These are phyloP conservation scores for Sporormia fimetaria DNA, from an alignment of 495 filamentous ascomycete genomes.

Conservation along the genomic window DNA sequence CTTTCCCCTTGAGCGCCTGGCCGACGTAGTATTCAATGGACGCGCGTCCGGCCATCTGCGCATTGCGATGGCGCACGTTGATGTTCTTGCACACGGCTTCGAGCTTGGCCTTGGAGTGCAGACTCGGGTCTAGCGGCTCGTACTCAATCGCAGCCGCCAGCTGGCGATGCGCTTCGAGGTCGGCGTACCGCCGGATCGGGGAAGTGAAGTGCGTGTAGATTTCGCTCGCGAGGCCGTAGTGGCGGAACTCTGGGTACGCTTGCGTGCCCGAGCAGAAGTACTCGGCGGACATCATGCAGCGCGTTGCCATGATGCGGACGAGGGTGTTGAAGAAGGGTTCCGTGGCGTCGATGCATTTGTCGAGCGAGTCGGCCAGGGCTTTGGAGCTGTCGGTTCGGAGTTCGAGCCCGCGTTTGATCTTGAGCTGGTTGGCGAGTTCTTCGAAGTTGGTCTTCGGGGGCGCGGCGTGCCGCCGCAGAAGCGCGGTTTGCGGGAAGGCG, in stretches of 20 bases:
- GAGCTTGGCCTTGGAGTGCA: slow-evolving; percentile 66
- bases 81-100: slow-evolving; percentile 95
- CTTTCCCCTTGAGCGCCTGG: slow-evolving; percentile 78
- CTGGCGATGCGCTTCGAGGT: slow-evolving; percentile 86
- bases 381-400: slow-evolving; percentile 75
- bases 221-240: slow-evolving; percentile 88
- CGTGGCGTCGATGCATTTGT: slow-evolving; percentile 64
- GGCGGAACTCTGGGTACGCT: slow-evolving; percentile 83
- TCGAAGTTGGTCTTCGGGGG: slow-evolving; percentile 95
- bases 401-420: slow-evolving; percentile 67
- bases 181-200: slow-evolving; percentile 91
- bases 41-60: slow-evolving; percentile 85
- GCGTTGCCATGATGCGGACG: slow-evolving; percentile 88
- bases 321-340: slow-evolving; percentile 98
- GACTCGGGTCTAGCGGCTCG: slow-evolving; percentile 65
- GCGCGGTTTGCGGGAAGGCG: slow-evolving; percentile 86
- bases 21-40: slow-evolving; percentile 96
- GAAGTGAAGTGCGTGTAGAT: slow-evolving; percentile 99
- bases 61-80: slow-evolving; percentile 93
- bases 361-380: slow-evolving; percentile 81
- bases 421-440: slow-evolving; percentile 77
- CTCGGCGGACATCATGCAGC: slow-evolving; percentile 98
- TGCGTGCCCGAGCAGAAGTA: slow-evolving; percentile 94
- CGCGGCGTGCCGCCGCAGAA: slow-evolving; percentile 81
- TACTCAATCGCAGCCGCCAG: slow-evolving; percentile 90